phyloP scores from a whole-genome alignment of 2,329 filamentous ascomycete genomes.

The Allantophomopsis lycopodina region DNA sequence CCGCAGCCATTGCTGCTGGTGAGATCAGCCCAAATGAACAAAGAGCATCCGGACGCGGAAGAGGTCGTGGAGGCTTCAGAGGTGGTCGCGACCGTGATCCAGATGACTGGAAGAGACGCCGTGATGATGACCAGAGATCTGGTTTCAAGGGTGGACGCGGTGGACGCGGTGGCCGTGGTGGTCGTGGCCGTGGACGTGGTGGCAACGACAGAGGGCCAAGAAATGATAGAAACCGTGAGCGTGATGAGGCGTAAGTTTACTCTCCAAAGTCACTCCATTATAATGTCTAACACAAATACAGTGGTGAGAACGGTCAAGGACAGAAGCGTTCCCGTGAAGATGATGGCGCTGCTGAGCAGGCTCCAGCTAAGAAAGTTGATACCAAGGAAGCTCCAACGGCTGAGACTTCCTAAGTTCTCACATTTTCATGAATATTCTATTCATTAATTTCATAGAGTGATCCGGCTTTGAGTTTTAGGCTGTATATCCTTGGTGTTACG shows the following conservation, averaged over 20 bases:
- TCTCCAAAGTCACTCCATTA: not conserved
- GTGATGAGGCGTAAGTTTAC: slow-evolving; percentile 17
- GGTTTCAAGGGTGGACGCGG: slow-evolving; percentile 34
- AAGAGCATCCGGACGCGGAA: slow-evolving; percentile 8
- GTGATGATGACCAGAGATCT: slow-evolving; percentile 45
- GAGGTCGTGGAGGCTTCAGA: slow-evolving; percentile 15
- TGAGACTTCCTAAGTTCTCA: slow-evolving; percentile 6
- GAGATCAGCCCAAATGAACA: slow-evolving; percentile 43
- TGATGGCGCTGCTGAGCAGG: slow-evolving; percentile 27
- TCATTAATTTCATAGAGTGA: slow-evolving; percentile 1
- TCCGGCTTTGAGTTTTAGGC: no score
- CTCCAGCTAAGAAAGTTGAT: slow-evolving; percentile 49
- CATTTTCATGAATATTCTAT: slow-evolving; percentile 6
- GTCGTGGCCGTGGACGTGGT: slow-evolving; percentile 28
- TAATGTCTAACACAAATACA: not conserved
- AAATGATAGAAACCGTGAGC: slow-evolving; percentile 20
- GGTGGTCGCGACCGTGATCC: slow-evolving; percentile 28
- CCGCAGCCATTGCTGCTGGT: slow-evolving; percentile 55
- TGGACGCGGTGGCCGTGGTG: slow-evolving; percentile 22
- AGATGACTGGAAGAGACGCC: slow-evolving; percentile 51
- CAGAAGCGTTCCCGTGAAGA: slow-evolving; percentile 24
- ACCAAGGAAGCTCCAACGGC: slow-evolving; percentile 12
- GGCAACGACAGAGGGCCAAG: slow-evolving; percentile 24
- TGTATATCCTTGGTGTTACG: no score
- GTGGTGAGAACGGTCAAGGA: slow-evolving; percentile 5